Evolutionary conservation across 345 rosid species (phyloP).

Genomic region (Raphanus raphanistrum): DNA sequence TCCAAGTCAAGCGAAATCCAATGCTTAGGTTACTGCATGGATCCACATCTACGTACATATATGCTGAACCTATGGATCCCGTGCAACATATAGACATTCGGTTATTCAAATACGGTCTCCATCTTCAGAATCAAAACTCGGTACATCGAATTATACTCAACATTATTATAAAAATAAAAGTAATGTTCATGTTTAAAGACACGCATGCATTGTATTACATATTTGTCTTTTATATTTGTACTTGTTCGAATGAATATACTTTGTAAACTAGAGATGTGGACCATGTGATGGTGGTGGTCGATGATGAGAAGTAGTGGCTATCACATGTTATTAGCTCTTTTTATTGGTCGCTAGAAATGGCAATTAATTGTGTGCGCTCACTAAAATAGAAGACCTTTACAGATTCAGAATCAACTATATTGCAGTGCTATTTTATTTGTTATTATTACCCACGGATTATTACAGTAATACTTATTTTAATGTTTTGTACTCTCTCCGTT

Average conservation of each 20-base stretch:
- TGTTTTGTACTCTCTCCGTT: neutral
- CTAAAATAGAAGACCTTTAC: slow-evolving; percentile 9
- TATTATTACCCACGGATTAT: neutral
- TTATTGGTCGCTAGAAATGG: slow-evolving; percentile 3
- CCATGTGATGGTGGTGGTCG: slow-evolving; percentile 26
- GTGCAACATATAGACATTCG: too few species aligned
- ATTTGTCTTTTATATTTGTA: slow-evolving; percentile 25
- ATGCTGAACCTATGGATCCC: neutral
- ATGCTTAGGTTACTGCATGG: neutral
- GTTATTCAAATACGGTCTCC: neutral
- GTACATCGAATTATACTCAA: slow-evolving; percentile 21
- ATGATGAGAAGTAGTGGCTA: slow-evolving; percentile 20
- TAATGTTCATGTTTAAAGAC: slow-evolving; percentile 6
- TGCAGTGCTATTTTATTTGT: neutral
- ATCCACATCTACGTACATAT: slow-evolving; percentile 2
- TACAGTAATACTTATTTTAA: neutral
- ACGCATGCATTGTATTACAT: slow-evolving; percentile 11
- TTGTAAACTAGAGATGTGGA: slow-evolving; percentile 15
- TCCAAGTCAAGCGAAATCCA: neutral
- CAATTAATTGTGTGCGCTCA: slow-evolving; percentile 6
- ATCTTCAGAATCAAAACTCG: slow-evolving; percentile 9
- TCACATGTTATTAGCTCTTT: slow-evolving; percentile 30
- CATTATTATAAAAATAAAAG: neutral
- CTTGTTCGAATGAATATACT: slow-evolving; percentile 1
- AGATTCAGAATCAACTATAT: neutral